Evolutionary conservation across 768 basidiomycete genomes (phyloP), one percentile per base, ranked within the genome.

Genomic region (Suillus lakei): DNA sequence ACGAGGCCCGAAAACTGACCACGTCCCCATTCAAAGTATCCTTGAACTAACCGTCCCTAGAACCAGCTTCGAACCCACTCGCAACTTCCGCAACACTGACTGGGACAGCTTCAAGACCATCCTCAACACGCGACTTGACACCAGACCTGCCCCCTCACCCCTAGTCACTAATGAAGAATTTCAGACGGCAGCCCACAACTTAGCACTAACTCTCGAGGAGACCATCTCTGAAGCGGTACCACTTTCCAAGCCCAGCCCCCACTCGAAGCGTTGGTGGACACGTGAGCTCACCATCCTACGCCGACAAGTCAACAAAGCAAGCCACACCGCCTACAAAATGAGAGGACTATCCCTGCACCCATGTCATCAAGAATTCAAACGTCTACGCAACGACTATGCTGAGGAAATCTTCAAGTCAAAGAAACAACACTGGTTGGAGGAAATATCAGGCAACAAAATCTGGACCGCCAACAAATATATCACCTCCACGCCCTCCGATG

Each of bases 401-500:
- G n/a, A n/a, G n/a, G n/a, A n/a, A n/a, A n/a, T n/a, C n/a, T n/a
- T n/a, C n/a, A n/a, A n/a, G n/a, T n/a, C n/a, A n/a, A n/a, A n/a
- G n/a, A n/a, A n/a, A n/a, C n/a, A n/a, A n/a, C n/a, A n/a, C n/a
- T n/a, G n/a, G n/a, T n/a, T n/a, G n/a, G n/a, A n/a, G n/a, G n/a
- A n/a, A n/a, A 10, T 44, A 0, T 44, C 43, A 0, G 21, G 43
- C 0, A 44, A 44, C 3, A 9, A 44, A 0, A 44, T 44, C 0
- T 44, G 43, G 43, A 21, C 10, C 4, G 21, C 43, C 8, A 44
- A 44, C 21, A 44, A 44, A 4, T 44, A 44, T 0, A 44, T 44
- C 0, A 1, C 21, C 0, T 44, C 43, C 1, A 4, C 0, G 0
- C 43, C 21, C 0, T 9, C 43, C 0, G 21, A 44, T 0, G 43